phyloP scores from a whole-genome alignment of 768 basidiomycete species.

The Leccinum longicurvipes region DNA sequence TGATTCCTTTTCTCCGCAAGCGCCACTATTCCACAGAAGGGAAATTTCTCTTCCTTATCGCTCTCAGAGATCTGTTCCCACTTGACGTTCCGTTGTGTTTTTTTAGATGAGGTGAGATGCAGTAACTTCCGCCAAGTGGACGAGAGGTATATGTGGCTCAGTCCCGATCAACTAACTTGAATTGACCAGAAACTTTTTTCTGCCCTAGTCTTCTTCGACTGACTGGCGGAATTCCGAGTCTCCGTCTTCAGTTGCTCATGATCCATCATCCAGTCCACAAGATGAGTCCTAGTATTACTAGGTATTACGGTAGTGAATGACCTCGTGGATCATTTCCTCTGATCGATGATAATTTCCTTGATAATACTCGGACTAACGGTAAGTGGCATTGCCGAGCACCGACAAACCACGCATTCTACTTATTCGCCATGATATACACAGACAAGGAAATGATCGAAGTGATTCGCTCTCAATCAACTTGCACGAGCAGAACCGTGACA shows the following conservation, averaged over 20 bases:
- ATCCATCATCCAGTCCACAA: conserved; percentile 13
- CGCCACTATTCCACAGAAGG: conserved; percentile 17
- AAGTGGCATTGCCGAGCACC: conserved; percentile 16
- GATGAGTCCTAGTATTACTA: conserved; percentile 8
- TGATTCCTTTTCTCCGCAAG: conserved; percentile 24
- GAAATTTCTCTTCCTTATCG: conserved; percentile 20
- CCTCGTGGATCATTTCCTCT: conserved; percentile 26
- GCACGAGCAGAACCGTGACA: conserved; percentile 6
- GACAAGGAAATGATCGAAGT: conserved; percentile 11
- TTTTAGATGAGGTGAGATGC: conserved; percentile 15
- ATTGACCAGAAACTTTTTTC: conserved; percentile 21
- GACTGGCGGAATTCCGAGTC: conserved; percentile 14
- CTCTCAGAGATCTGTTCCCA: conserved; percentile 16
- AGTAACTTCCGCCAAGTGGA: conserved; percentile 13
- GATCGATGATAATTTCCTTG: conserved; percentile 18
- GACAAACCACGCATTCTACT: conserved; percentile 8
- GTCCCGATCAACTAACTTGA: conserved; percentile 13
- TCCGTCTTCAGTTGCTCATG: conserved; percentile 15
- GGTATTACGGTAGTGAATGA: conserved; percentile 16
- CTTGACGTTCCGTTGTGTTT: conserved; percentile 14
- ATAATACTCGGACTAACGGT: conserved; percentile 16
- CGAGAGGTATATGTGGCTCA: conserved; percentile 9
- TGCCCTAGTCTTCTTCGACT: conserved; percentile 3
- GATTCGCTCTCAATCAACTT: conserved; percentile 1
- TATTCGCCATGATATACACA: conserved; percentile 11